Evolutionary conservation across 139 green algal species (phyloP).

Genomic region (Volvox reticuliferus): DNA sequence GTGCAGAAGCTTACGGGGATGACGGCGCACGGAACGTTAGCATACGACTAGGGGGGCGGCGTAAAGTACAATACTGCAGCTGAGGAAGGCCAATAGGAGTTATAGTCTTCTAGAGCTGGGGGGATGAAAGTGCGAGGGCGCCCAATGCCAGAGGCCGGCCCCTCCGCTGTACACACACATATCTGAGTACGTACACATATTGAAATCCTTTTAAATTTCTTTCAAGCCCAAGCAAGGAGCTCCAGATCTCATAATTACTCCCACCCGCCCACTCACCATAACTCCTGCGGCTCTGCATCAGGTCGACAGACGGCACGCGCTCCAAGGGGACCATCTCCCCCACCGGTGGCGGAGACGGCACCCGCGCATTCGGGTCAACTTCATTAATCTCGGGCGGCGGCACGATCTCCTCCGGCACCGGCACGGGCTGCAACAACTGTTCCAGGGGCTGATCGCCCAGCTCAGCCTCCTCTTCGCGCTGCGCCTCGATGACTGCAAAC

Average conservation of each 20-base stretch:
- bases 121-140: no score
- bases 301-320: background rate
- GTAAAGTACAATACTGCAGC: no score
- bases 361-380: slow-evolving; percentile 12
- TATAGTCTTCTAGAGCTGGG: no score
- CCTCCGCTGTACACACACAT: no score
- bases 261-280: background rate
- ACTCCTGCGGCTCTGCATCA: background rate
- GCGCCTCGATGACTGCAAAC: slow-evolving; percentile 53
- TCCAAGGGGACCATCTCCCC: background rate
- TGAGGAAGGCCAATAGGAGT: no score
- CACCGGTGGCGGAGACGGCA: background rate
- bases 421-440: slow-evolving; percentile 53
- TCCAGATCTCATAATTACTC: background rate
- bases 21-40: no score
- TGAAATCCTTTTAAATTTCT: no score
- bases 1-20: no score
- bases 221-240: no score
- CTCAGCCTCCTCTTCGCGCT: slow-evolving; percentile 55
- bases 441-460: slow-evolving; percentile 54
- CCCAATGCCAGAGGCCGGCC: no score
- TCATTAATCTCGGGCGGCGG: slow-evolving; percentile 43
- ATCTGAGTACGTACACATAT: no score
- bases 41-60: no score
- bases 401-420: slow-evolving; percentile 48